Base-by-base conservation (phyloP, 331 rosid genomes). In the Stylosanthes scabra region DNA sequence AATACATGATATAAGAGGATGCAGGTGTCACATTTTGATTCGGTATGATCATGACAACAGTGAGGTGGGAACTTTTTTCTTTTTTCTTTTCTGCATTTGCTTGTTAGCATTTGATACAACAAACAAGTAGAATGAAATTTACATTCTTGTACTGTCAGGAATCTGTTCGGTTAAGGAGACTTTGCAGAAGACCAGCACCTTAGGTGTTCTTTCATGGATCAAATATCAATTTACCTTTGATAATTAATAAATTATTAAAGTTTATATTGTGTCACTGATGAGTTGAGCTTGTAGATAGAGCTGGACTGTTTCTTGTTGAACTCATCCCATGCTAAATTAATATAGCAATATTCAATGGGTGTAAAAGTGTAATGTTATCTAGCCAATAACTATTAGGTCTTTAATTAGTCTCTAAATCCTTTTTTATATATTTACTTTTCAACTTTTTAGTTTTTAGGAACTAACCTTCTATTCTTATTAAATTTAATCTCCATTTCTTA, bases 1-100 rank as follows among this genome's bases (percentile, higher is more conserved):
- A 83, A 88, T 95, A 83, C 98, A 95, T 66, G 99, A 95, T 76
- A 82, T 95, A 77, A 86, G 99, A 79, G 99, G 99, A 46, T 91
- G 98, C 80, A 83, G 98, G 84, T 92, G 99, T 72, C 86, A 86
- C 74, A 90, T 95, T 82, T 66, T 80, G 71, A 70, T 95, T 66
- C 92, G 85, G 34, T 95, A 95, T 58, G 87, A 86, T 77, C 99
- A 90, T 3, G 97, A 95, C 83, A 78, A 81, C 73, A 70, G 72
- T 1, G 92, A 94, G 99, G 99, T 81, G 78, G 52, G 88, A 73
- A 65, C 39, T 34, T 34, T 34, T 34, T 34, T 34, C 25, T 20
- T 20, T 34, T 34, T 34, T 62, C 57, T 11, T 76, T 64, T 74
- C 51, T 67, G 39, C 62, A 10, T 46, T 66, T 34, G 55, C 31